phyloP scores from a whole-genome alignment of 2,329 filamentous ascomycete species.

The Diplodia mutila region DNA sequence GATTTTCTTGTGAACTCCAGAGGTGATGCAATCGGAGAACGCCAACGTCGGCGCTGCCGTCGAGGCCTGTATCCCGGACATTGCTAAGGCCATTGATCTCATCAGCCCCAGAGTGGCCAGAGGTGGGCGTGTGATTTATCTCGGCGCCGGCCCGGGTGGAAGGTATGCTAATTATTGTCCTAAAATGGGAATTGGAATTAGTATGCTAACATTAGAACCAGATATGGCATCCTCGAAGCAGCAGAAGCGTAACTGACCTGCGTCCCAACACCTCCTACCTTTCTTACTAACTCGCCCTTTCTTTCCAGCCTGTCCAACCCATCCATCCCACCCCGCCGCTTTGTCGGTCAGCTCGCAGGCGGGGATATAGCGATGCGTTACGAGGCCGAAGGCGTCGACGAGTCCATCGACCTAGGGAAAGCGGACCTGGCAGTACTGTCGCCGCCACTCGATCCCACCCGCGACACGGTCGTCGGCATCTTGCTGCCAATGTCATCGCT shows the following conservation, averaged over 20 bases:
- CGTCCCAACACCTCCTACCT: background rate
- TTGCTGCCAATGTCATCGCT: slow-evolving; percentile 5
- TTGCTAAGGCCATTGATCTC: slow-evolving; percentile 8
- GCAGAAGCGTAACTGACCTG: background rate
- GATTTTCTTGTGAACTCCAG: background rate
- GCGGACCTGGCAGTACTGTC: slow-evolving; percentile 14
- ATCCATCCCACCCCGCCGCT: slow-evolving; percentile 15
- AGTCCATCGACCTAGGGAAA: slow-evolving; percentile 3
- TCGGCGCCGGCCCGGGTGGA: slow-evolving; percentile 6
- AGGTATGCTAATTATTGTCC: background rate
- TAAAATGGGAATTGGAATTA: no score
- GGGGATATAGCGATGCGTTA: slow-evolving; percentile 8
- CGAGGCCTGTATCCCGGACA: slow-evolving; percentile 2
- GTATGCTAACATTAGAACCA: background rate
- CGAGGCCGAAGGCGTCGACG: slow-evolving; percentile 16
- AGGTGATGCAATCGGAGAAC: slow-evolving; percentile 17
- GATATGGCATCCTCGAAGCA: slow-evolving; percentile 17
- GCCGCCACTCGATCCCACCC: background rate
- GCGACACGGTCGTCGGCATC: slow-evolving; percentile 17
- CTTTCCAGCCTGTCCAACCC: background rate
- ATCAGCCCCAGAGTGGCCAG: slow-evolving; percentile 13
- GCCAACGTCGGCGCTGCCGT: slow-evolving; percentile 7
- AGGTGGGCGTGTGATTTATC: slow-evolving; percentile 10
- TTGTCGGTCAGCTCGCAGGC: slow-evolving; percentile 11
- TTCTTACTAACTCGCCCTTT: background rate